Conservation (phyloP, 2,329 filamentous ascomycete species). For the Fusarium pseudoanthophilum region DNA sequence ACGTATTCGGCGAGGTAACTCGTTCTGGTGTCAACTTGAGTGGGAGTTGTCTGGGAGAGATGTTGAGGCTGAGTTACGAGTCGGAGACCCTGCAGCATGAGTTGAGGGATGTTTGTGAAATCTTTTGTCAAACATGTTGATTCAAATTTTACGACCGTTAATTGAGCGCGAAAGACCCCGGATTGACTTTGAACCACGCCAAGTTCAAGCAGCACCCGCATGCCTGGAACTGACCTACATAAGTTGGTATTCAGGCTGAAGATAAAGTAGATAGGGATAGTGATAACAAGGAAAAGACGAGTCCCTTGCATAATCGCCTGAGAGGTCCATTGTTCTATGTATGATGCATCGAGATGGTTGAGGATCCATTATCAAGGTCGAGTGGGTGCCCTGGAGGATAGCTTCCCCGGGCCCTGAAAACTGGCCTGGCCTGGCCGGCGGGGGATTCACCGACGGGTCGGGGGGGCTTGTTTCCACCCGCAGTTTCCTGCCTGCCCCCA, state of each 20-base stretch:
- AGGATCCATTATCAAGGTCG: neutral
- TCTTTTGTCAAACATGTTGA: neutral
- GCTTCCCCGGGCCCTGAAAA: slow-evolving; percentile 15
- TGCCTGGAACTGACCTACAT: slow-evolving; percentile 6
- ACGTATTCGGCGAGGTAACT: slow-evolving; percentile 22
- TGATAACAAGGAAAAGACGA: slow-evolving; percentile 1
- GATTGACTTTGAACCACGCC: neutral
- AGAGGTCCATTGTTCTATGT: neutral
- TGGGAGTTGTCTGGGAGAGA: neutral
- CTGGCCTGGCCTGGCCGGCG: neutral
- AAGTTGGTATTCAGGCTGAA: slow-evolving; percentile 6
- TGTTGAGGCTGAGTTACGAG: slow-evolving; percentile 12
- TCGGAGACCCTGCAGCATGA: neutral
- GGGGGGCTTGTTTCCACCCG: slow-evolving; percentile 1
- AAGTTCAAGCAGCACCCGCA: neutral
- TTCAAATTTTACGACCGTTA: neutral
- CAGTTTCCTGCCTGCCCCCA: neutral
- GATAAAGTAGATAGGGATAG: neutral
- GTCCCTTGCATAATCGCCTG: slow-evolving; percentile 18
- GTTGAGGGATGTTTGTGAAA: neutral
- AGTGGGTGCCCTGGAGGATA: slow-evolving; percentile 6
- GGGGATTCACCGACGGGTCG: neutral
- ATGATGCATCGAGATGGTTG: slow-evolving; percentile 2
- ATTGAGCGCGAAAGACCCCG: neutral
- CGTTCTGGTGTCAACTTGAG: neutral